Evolutionary conservation across 2,329 filamentous ascomycete species (phyloP).

Genomic region (Fusarium keratoplasticum): DNA sequence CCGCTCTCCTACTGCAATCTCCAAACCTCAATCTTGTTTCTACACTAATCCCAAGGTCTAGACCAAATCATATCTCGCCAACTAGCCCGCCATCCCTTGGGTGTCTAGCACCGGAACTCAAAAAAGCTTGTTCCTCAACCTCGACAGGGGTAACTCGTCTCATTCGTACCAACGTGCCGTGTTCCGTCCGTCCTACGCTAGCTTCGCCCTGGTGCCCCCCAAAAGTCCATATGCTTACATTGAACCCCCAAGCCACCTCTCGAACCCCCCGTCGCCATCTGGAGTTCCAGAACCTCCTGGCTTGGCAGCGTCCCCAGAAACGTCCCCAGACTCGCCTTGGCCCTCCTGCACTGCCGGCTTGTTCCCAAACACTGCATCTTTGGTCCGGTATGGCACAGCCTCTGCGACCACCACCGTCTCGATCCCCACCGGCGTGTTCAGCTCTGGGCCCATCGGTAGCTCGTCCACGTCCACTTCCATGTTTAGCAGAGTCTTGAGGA

Average conservation of each 20-base stretch:
- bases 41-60: conserved; percentile 9
- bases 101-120: neutral
- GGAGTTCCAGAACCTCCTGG: conserved; percentile 18
- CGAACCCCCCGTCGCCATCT: conserved; percentile 42
- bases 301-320: conserved; percentile 15
- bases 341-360: conserved; percentile 19
- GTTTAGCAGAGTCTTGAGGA: conserved; percentile 80
- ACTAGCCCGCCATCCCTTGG: neutral
- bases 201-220: neutral
- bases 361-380: conserved; percentile 18
- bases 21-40: neutral
- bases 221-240: conserved; percentile 26
- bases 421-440: conserved; percentile 74
- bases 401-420: conserved; percentile 85
- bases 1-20: neutral
- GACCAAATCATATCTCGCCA: conserved; percentile 7
- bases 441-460: conserved; percentile 87
- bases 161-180: conserved; percentile 24
- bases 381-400: conserved; percentile 65
- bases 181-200: conserved; percentile 27
- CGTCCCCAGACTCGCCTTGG: neutral
- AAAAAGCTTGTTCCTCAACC: conserved; percentile 27
- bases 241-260: conserved; percentile 39
- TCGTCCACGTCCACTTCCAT: conserved; percentile 83
- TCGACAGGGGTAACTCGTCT: conserved; percentile 24